phyloP scores from a whole-genome alignment of 805 yeast genomes.

The Yamadazyma tumulicola region DNA sequence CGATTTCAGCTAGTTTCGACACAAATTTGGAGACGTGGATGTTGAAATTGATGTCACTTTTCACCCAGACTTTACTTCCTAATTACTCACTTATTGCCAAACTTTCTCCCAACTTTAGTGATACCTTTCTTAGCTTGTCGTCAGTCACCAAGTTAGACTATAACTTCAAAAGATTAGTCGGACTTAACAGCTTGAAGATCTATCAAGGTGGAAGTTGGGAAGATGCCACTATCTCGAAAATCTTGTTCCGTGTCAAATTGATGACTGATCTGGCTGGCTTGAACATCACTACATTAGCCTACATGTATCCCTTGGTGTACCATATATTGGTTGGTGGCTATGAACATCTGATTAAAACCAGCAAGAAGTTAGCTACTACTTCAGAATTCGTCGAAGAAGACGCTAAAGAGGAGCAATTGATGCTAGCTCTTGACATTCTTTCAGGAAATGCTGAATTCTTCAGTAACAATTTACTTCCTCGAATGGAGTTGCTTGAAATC shows the following conservation, averaged over 20 bases:
- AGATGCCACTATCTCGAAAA: slow-evolving; percentile 56
- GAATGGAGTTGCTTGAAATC: slow-evolving; percentile 58
- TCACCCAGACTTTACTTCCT: slow-evolving; percentile 38
- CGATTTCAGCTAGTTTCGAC: slow-evolving; percentile 10
- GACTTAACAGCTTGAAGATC: slow-evolving; percentile 66
- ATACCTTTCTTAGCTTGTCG: slow-evolving; percentile 8
- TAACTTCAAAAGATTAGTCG: slow-evolving; percentile 33
- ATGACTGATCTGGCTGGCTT: slow-evolving; percentile 69
- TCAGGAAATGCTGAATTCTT: slow-evolving; percentile 66
- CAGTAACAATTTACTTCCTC: slow-evolving; percentile 63
- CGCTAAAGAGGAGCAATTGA: slow-evolving; percentile 82
- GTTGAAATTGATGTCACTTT: slow-evolving; percentile 8
- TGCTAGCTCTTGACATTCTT: slow-evolving; percentile 73
- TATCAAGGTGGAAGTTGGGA: slow-evolving; percentile 40
- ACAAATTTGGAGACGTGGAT: slow-evolving; percentile 13
- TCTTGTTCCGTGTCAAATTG: slow-evolving; percentile 72
- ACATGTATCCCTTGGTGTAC: slow-evolving; percentile 69
- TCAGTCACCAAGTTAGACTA: slow-evolving; percentile 8
- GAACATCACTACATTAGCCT: slow-evolving; percentile 65
- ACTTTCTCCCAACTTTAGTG: slow-evolving; percentile 43
- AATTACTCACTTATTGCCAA: slow-evolving; percentile 52
- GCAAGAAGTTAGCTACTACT: slow-evolving; percentile 45
- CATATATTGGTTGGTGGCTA: slow-evolving; percentile 68
- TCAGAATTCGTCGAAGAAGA: slow-evolving; percentile 77
- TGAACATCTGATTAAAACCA: slow-evolving; percentile 46